Evolutionary conservation across 192 early-diverging fungal genomes (phyloP).

Genomic region (Coemansia sp.): DNA sequence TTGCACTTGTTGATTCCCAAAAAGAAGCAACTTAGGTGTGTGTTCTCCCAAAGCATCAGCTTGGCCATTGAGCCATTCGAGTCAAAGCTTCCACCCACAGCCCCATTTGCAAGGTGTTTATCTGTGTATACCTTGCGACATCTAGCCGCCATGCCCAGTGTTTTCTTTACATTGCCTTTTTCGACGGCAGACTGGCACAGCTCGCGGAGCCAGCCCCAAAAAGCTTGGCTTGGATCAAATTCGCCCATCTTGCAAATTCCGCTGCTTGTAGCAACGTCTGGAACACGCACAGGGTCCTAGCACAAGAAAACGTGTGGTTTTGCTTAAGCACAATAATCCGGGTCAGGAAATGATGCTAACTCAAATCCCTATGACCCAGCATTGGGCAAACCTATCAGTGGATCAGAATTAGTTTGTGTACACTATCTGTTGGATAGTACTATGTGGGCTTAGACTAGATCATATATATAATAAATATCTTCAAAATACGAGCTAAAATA

Average conservation of each 20-base stretch:
- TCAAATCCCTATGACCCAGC: too few species aligned
- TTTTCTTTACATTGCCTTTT: neutral
- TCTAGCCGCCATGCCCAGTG: neutral
- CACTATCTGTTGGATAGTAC: too few species aligned
- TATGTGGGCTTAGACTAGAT: too few species aligned
- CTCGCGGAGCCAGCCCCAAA: neutral
- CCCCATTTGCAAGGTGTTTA: neutral
- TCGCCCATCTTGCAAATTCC: neutral
- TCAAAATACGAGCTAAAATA: too few species aligned
- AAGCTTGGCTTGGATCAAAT: neutral
- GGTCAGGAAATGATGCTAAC: too few species aligned
- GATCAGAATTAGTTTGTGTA: too few species aligned
- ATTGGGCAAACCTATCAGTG: too few species aligned
- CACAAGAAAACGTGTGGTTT: too few species aligned
- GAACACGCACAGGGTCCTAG: too few species aligned
- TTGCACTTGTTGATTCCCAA: neutral
- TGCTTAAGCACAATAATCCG: too few species aligned
- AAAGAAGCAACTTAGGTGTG: neutral
- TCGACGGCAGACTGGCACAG: neutral
- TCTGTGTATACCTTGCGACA: neutral
- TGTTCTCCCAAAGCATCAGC: neutral
- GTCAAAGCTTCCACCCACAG: neutral
- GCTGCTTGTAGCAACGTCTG: neutral
- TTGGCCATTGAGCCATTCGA: neutral
- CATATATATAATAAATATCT: too few species aligned